Base-by-base conservation (phyloP, 495 filamentous ascomycete genomes). In the Xylaria sp. region DNA sequence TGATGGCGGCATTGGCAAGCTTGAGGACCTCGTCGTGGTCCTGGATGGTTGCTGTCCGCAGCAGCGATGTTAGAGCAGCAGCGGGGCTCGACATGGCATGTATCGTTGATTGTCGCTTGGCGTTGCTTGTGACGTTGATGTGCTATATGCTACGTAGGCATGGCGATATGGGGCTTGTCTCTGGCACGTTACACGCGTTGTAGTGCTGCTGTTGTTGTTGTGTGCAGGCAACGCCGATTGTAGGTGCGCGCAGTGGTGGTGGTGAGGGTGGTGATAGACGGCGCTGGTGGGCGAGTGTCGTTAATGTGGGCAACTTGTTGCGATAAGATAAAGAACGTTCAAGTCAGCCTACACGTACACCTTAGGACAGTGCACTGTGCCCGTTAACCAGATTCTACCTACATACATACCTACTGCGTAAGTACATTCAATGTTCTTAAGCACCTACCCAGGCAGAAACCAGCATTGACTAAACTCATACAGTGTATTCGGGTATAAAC, bases 1-100 rank as follows among this genome's bases (percentile, higher is more conserved):
- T 91, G 76, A 97, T 90, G 29, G 84, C 80, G 57, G 86, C 75
- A 61, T 81, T 82, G 68, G 82, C 84, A 53, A 87, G 80, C 64
- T 82, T 78, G 70, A 85, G 77, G 44, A 80, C 79, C 72, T 85
- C 80, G 44, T 80, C 75, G 74, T 86, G 82, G 76, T 86, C 84
- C 63, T 86, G 76, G 70, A 86, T 82, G 67, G 76, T 80, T 17
- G 84, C 74, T 44, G 76, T 72, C 26, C 83, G 79, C 61, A 89
- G 81, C 43, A 89, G 83, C 37, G 85, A 80, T 50, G 84, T 82
- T 67, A 89, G 82, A 37, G 82, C 83, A 8, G 82, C 81, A 52
- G 85, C 76, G 72, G 87, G 82, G 76, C 84, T 74, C 65, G 75
- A 74, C 77, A 79, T 79, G 33, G 53, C 46, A 29, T 55, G 53